Evolutionary conservation across 257 asterid genomes (phyloP), one percentile per base, ranked within the genome.

Genomic region (Solanum boliviense): DNA sequence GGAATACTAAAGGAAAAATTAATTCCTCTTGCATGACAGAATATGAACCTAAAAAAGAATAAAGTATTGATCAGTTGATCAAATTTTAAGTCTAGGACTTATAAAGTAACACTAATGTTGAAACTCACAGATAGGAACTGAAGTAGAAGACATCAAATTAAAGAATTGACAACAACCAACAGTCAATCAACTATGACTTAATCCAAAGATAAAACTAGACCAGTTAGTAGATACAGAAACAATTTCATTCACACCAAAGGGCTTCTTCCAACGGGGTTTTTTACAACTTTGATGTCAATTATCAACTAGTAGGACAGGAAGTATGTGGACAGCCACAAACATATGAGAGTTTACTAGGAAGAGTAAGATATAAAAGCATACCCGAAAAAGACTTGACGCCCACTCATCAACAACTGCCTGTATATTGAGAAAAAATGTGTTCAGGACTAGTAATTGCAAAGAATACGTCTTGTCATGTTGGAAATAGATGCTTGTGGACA

Each of bases 341-440:
- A 46, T 82, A 46, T 7, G 38, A 68, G 32, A 85, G 72, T 44
- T 67, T 44, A 9, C 70, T 3, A 44, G 41, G 25, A 86, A 88
- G 87, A 86, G 23, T 34, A 76, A 90, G 86, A 90, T 88, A 92
- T 85, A n/a, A 84, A 65, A 87, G 85, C 90, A 72, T 95, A 95
- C 99, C 98, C 96, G 98, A 90, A 97, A 97, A 92, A 97, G 99
- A 90, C 98, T 97, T 84, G 98, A 91, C 74, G 99, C 99, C 99
- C 99, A 97, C 92, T 97, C 99, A 89, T 97, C 99, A 35, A 97
- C 94, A 86, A 97, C 92, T 34, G 97, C 95, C 98, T 95, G 94
- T 90, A 91, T 86, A 88, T 87, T 46, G 88, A 36, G 89, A 39
- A 87, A 68, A 86, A 23, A 86, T 48, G 36, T 60, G 85, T 87